Evolutionary conservation across 345 rosid species (phyloP), one percentile per base, ranked within the genome.

Genomic region (Raphanus sativus): DNA sequence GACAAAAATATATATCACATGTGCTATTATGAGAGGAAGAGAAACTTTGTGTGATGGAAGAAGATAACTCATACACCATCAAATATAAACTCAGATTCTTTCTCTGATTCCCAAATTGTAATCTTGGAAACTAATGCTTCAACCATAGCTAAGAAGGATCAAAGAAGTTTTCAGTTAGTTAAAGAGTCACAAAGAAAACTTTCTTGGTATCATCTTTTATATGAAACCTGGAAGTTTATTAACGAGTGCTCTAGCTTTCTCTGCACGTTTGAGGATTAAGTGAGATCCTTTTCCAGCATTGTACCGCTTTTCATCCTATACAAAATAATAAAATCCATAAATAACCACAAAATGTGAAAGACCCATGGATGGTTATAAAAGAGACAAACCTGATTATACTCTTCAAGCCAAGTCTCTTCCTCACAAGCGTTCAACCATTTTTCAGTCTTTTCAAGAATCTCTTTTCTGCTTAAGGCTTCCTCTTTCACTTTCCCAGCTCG

Each of bases 371-470:
- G 55, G 0, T 55, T 12, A 34, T 26, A 30, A 62, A 2, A 55
- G 21, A 59, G 25, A 54, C 21, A 62, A 15, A 93, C 98, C 94
- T 90, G 89, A 77, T 92, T 92, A 64, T 95, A 92, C 76, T 95
- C 99, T 79, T 92, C 99, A 55, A 95, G 98, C 99, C 99, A 95
- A 52, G 85, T 83, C 77, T 95, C 99, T 79, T 95, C 99, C 50
- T 92, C 98, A 69, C 97, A 89, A 21, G 97, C 97, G 52, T 66
- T 83, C 77, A 87, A 81, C 99, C 99, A 95, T 89, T 89, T 95
- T 84, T 95, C 99, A 55, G 89, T 83, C 83, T 89, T 95, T 74
- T 95, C 99, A 29, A 95, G 94, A 67, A 95, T 81, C 65, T 95
- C 99, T 83, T 89, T 91, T 85, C 97, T 86, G 82, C 86, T 77